These are phyloP conservation scores for Tetradesmus obliquus DNA, from an alignment of 139 green algal genomes.

Conservation along the genomic window DNA sequence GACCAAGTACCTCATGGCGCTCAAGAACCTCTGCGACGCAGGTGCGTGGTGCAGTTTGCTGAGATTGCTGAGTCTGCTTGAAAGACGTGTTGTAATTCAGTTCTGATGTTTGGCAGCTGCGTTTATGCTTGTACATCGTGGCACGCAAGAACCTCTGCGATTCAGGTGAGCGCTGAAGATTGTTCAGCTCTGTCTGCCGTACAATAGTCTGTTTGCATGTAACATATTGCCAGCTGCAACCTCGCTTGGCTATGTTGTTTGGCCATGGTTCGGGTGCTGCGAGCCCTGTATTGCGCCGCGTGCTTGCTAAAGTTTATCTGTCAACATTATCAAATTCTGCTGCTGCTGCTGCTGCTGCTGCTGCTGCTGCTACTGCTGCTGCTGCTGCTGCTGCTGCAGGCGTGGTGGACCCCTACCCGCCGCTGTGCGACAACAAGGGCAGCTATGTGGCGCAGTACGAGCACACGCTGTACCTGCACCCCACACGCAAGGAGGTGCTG, in stretches of 20 bases:
- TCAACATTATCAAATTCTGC: no score
- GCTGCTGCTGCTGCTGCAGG: slow-evolving; percentile 49
- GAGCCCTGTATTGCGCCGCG: no score
- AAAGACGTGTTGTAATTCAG: no score
- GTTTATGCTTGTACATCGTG: slow-evolving; percentile 72
- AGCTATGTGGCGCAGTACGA: slow-evolving; percentile 98
- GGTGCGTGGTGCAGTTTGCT: slow-evolving; percentile 26
- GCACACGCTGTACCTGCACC: slow-evolving; percentile 97
- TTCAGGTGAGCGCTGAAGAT: slow-evolving; percentile 41
- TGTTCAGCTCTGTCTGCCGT: background rate
- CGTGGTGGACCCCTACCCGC: slow-evolving; percentile 96
- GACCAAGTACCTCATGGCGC: slow-evolving; percentile 99
- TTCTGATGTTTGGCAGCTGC: background rate
- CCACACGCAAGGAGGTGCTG: slow-evolving; percentile 96
- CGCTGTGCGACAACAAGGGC: slow-evolving; percentile 94
- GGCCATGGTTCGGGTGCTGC: no score
- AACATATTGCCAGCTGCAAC: no score
- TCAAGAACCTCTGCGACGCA: slow-evolving; percentile 97
- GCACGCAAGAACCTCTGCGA: slow-evolving; percentile 98
- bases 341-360: no score
- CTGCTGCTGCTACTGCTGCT: background rate
- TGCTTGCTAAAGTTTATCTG: no score
- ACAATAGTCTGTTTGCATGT: background rate
- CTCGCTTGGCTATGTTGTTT: no score
- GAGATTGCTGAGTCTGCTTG: background rate